Conservation (phyloP, 2,329 filamentous ascomycete species). For the Trichothecium roseum region DNA sequence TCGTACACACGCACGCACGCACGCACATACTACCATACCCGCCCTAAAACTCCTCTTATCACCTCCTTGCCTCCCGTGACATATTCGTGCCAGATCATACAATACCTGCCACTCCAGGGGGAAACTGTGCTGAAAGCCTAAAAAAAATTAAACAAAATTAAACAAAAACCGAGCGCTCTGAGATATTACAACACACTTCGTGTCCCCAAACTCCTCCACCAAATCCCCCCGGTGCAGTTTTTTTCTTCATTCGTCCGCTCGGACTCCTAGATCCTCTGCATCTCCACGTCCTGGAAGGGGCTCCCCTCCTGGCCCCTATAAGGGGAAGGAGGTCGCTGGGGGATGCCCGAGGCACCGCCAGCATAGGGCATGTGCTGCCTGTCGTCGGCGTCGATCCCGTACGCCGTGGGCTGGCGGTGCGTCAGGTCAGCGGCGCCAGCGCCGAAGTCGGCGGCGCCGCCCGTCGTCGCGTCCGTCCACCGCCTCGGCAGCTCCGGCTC, state of each 20-base stretch:
- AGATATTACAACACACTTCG: not conserved
- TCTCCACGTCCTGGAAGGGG: slow-evolving; percentile 5
- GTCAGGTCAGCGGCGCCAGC: not conserved
- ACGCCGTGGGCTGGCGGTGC: not conserved
- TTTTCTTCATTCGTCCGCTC: no score
- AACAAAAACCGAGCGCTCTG: not conserved
- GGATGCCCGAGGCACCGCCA: not conserved
- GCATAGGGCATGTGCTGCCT: not conserved
- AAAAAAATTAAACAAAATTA: not conserved
- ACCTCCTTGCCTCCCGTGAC: no score
- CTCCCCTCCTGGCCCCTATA: not conserved
- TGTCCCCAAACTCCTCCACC: no score
- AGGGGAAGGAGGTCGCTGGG: no score
- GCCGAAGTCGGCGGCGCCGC: not conserved
- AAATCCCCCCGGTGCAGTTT: not conserved
- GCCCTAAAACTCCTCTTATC: no score
- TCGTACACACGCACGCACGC: no score
- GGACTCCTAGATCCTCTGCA: slow-evolving; percentile 4
- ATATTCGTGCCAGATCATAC: no score
- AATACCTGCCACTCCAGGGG: no score
- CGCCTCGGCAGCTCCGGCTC: slow-evolving; percentile 5
- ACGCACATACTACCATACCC: no score
- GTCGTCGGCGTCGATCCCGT: not conserved
- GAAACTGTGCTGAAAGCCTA: no score
- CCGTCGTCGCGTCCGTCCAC: not conserved